Conservation (phyloP, 495 filamentous ascomycete genomes). For the Aspergillus haitiensis region DNA sequence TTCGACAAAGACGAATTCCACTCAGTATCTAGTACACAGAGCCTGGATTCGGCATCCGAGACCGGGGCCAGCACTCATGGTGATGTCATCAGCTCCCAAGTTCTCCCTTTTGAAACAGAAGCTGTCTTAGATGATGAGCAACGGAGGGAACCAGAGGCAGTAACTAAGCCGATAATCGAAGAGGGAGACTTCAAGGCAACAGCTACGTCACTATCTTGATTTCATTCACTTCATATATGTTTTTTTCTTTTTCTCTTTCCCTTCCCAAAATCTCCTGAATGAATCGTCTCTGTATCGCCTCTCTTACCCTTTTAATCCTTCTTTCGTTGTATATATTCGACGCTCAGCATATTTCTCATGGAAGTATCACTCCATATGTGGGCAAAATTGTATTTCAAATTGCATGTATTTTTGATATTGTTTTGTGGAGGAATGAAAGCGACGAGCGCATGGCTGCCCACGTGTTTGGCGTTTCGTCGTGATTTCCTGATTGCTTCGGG, state of each 20-base stretch:
- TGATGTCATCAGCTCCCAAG: constrained; percentile 5
- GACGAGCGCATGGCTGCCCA: background rate
- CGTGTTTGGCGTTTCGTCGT: constrained; percentile 13
- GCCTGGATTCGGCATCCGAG: constrained; percentile 21
- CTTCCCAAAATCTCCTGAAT: background rate
- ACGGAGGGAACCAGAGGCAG: too few relatives aligned
- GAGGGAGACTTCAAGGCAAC: background rate
- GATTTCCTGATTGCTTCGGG: background rate
- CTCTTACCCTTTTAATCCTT: background rate
- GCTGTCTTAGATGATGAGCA: background rate
- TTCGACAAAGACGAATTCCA: constrained; percentile 45
- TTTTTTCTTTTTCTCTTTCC: background rate
- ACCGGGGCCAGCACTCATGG: constrained; percentile 13
- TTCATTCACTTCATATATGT: background rate
- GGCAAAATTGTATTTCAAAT: background rate
- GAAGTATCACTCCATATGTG: background rate
- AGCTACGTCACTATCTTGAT: too few relatives aligned
- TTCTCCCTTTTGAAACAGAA: background rate
- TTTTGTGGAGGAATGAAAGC: background rate
- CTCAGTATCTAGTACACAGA: constrained; percentile 40
- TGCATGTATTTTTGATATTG: background rate
- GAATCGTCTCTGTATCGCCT: background rate
- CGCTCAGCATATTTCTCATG: background rate
- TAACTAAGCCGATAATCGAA: background rate
- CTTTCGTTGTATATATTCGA: constrained; percentile 10